A percentile compares a stretch with the other conserved stretches of the same genome.
Evolutionary conservation across 306 rosid genomes (phyloP).

Genomic region (Prunus mongolica): DNA sequence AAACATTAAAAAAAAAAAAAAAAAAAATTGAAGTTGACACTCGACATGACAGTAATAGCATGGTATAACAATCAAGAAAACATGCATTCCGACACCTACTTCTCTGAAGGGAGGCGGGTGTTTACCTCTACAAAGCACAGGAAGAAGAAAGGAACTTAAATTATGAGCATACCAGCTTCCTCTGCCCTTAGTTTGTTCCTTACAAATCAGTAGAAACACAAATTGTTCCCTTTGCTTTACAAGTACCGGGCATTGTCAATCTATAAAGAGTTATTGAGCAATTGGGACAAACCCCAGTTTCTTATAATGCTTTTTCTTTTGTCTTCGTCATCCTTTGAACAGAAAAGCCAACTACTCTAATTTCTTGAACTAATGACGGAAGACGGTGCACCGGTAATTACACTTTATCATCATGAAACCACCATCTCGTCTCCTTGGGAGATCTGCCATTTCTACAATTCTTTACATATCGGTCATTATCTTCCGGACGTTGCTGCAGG

Average conservation of each 20-base stretch:
- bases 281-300: slow-evolving; percentile 39
- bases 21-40: background rate
- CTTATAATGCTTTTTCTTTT: slow-evolving; percentile 38
- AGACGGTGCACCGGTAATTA: slow-evolving; percentile 28
- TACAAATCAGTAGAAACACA: slow-evolving; percentile 21
- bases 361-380: slow-evolving; percentile 35
- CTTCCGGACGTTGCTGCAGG: slow-evolving; percentile 99
- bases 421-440: slow-evolving; percentile 99
- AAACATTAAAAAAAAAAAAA: background rate
- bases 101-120: background rate
- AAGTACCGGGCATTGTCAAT: slow-evolving; percentile 63
- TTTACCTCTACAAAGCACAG: background rate
- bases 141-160: slow-evolving; percentile 9
- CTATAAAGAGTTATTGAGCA: slow-evolving; percentile 59
- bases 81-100: background rate
- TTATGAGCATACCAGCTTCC: slow-evolving; percentile 26
- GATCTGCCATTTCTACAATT: slow-evolving; percentile 98
- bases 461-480: slow-evolving; percentile 96
- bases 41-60: background rate
- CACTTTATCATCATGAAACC: slow-evolving; percentile 99
- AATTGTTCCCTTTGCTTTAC: slow-evolving; percentile 63
- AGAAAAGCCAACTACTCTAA: slow-evolving; percentile 51
- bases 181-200: slow-evolving; percentile 29
- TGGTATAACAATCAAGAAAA: background rate
- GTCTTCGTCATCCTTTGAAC: slow-evolving; percentile 39